These are phyloP conservation scores for Hypoxylon sp. DNA, from an alignment of 2,329 filamentous ascomycete species.

Conservation along the genomic window DNA sequence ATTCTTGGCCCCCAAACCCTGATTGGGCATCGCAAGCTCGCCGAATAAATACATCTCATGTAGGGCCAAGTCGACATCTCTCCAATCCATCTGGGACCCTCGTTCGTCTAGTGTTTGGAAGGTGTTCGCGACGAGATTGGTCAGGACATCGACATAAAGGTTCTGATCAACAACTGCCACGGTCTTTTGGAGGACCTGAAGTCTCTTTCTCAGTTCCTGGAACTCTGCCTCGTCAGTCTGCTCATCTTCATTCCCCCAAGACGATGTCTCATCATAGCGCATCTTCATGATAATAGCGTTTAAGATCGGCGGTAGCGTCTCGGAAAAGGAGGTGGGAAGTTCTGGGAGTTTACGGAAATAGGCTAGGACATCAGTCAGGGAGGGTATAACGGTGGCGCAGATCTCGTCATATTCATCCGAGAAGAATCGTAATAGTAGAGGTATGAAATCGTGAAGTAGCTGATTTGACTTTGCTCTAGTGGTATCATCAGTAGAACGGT, in stretches of 20 bases:
- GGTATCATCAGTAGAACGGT: slow-evolving; percentile 70
- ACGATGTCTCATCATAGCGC: slow-evolving; percentile 95
- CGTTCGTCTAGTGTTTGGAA: slow-evolving; percentile 85
- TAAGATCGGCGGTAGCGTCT: slow-evolving; percentile 88
- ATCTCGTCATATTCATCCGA: slow-evolving; percentile 98
- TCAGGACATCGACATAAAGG: slow-evolving; percentile 90
- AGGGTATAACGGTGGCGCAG: slow-evolving; percentile 94
- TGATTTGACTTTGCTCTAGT: slow-evolving; percentile 83
- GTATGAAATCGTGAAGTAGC: slow-evolving; percentile 85
- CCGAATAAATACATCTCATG: slow-evolving; percentile 97
- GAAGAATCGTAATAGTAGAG: slow-evolving; percentile 92
- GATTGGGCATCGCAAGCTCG: slow-evolving; percentile 90
- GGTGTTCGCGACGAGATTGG: slow-evolving; percentile 87
- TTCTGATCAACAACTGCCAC: slow-evolving; percentile 90
- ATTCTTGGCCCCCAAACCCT: slow-evolving; percentile 88
- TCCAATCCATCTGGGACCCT: slow-evolving; percentile 86
- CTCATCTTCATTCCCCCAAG: slow-evolving; percentile 94
- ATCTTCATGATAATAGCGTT: slow-evolving; percentile 96
- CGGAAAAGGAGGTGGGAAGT: slow-evolving; percentile 81
- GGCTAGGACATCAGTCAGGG: slow-evolving; percentile 90
- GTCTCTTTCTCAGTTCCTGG: slow-evolving; percentile 89
- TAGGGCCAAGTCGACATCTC: slow-evolving; percentile 92
- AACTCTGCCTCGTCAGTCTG: slow-evolving; percentile 98
- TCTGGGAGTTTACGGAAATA: slow-evolving; percentile 86
- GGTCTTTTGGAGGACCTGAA: slow-evolving; percentile 93